Percentiles rank a stretch among this genome's conserved stretches.
These are phyloP conservation scores for Pouteria glomerata DNA, from an alignment of 148 eudicot species.

Conservation along the genomic window DNA sequence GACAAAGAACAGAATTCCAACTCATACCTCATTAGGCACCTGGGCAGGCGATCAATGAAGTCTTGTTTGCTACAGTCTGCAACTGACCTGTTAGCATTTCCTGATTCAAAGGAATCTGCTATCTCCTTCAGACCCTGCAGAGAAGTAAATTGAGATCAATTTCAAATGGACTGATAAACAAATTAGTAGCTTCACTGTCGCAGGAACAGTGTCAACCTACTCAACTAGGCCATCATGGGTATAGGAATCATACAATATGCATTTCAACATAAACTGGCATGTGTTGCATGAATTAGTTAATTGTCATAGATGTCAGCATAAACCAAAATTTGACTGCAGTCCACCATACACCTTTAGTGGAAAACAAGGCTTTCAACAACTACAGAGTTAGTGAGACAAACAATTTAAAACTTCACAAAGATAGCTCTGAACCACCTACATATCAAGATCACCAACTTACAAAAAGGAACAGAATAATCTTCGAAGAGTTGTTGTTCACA, in stretches of 20 bases:
- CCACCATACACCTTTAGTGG: too few species aligned
- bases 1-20: background rate
- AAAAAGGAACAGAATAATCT: background rate
- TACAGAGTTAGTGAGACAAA: background rate
- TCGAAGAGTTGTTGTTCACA: background rate
- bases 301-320: background rate
- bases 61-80: conserved; percentile 23
- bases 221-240: background rate
- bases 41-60: conserved; percentile 17
- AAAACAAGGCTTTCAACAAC: too few species aligned
- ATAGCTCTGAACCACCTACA: background rate
- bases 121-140: conserved; percentile 49
- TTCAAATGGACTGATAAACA: background rate
- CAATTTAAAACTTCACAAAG: background rate
- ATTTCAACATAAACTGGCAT: background rate
- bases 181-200: background rate
- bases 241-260: background rate
- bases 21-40: conserved; percentile 32
- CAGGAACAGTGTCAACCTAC: background rate
- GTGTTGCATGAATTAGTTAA: background rate
- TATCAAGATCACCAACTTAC: background rate
- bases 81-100: conserved; percentile 20
- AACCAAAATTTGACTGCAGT: background rate
- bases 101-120: conserved; percentile 22
- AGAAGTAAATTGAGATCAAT: background rate